These are phyloP conservation scores for Erythrobasidium yunnanense DNA, from an alignment of 768 basidiomycete genomes.

Conservation along the genomic window DNA sequence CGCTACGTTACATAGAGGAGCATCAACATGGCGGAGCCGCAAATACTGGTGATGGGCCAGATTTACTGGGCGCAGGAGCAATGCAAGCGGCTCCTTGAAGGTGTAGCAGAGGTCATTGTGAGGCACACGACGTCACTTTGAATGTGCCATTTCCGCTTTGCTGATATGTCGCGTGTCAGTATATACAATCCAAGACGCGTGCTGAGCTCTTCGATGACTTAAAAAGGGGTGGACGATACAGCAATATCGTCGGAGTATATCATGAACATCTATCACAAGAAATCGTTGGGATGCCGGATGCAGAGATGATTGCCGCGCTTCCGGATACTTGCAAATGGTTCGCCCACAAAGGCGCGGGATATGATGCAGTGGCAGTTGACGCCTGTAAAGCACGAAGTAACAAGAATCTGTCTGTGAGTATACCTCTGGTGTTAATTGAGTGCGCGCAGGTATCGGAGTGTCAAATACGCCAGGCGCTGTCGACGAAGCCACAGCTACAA, in stretches of 20 bases:
- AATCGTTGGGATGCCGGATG: slow-evolving; percentile 42
- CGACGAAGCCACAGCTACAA: slow-evolving; percentile 81
- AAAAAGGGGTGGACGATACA: slow-evolving; percentile 60
- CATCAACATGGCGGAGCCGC: no score
- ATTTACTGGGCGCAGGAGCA: slow-evolving; percentile 76
- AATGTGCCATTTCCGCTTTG: neutral
- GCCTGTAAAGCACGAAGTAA: slow-evolving; percentile 62
- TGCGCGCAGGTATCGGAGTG: slow-evolving; percentile 49
- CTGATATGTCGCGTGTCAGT: slow-evolving; percentile 41
- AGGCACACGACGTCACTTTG: slow-evolving; percentile 39
- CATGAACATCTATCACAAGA: slow-evolving; percentile 57
- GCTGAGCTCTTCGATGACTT: slow-evolving; percentile 60
- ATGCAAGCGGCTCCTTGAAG: slow-evolving; percentile 53
- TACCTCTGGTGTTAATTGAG: no score
- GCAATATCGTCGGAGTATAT: slow-evolving; percentile 63
- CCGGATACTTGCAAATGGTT: slow-evolving; percentile 68
- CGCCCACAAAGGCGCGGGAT: slow-evolving; percentile 87
- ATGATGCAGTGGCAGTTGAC: slow-evolving; percentile 71
- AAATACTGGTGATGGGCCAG: slow-evolving; percentile 51
- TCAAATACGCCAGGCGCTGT: slow-evolving; percentile 86
- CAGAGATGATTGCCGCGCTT: slow-evolving; percentile 60
- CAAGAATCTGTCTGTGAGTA: no score
- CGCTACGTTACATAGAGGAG: no score
- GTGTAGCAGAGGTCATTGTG: slow-evolving; percentile 66
- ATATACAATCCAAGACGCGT: slow-evolving; percentile 54